Evolutionary conservation across 441 rosid species (phyloP).

Genomic region (Euphorbia celastroides): DNA sequence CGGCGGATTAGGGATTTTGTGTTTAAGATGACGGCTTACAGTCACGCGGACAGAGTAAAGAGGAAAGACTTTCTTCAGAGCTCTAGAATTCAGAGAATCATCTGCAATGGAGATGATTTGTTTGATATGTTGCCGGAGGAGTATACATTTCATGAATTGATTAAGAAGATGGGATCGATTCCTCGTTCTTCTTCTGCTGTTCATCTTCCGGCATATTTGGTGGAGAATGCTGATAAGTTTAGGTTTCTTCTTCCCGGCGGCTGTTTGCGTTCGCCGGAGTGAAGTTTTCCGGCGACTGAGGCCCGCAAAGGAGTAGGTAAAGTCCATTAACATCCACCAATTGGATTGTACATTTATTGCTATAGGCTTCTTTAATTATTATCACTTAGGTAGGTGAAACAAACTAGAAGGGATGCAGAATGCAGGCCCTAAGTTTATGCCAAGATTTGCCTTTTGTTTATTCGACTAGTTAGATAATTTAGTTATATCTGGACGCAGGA

Average conservation of each 20-base stretch:
- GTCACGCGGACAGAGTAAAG: constrained; percentile 80
- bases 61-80: constrained; percentile 39
- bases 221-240: constrained; percentile 66
- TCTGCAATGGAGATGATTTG: constrained; percentile 66
- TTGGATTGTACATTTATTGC: not conserved
- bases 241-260: constrained; percentile 87
- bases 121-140: constrained; percentile 90
- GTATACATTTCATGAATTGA: constrained; percentile 62
- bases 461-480: no score
- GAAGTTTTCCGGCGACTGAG: constrained; percentile 3
- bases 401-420: not conserved
- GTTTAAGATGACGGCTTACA: constrained; percentile 85
- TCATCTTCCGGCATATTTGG: constrained; percentile 74
- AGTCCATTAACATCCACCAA: not conserved
- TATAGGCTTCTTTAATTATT: no score
- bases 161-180: constrained; percentile 71
- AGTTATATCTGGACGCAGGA: no score
- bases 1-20: constrained; percentile 49
- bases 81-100: constrained; percentile 53
- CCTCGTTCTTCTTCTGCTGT: constrained; percentile 79
- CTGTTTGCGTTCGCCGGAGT: constrained; percentile 42
- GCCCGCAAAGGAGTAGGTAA: not conserved
- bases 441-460: no score
- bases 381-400: not conserved
- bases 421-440: no score